Evolutionary conservation across 2,329 filamentous ascomycete genomes (phyloP), one percentile per base, ranked within the genome.

Genomic region (Diplodia scrobiculata): DNA sequence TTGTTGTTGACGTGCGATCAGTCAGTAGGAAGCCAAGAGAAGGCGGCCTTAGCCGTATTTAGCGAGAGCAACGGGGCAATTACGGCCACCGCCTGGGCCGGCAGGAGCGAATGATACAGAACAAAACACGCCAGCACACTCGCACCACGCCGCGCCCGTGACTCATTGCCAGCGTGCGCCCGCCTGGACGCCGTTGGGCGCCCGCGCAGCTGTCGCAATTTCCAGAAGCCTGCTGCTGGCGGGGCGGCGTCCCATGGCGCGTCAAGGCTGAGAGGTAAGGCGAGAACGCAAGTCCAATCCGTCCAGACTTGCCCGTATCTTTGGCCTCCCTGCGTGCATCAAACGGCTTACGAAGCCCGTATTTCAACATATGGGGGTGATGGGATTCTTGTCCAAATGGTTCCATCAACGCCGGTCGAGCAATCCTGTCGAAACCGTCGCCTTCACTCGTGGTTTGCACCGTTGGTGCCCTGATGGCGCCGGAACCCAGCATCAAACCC

Each of bases 1-100:
- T 66, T 66, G 64, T 66, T 66, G 64, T 66, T 66, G 64, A 66
- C 53, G 63, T 66, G 34, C 63, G 63, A 59, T 66, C 53, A 54
- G 64, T 54, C 54, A 66, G 53, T 58, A 41, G 64, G 52, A 66
- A 54, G 59, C 64, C 59, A 59, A 66, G 64, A 51, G 59, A 54
- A 59, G 50, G 64, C 52, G 52, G 64, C 38, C 51, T 45, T 54
- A 54, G 53, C 54, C 64, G 59, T 66, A 66, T 41, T 66, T 60
- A 66, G 64, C 63, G 63, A 65, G 52, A 45, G 41, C 32, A 51
- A 55, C 52, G 41, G 41, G 58, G 58, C 55, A 48, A 66, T 59
- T 66, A 59, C 64, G 58, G 41, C 58, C 58, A 66, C 64, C 64
- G 64, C 64, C 54, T 38, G 50, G 59, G 41, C 63, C 14, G 47